phyloP scores from a whole-genome alignment of 257 asterid genomes.

The Linaria vulgaris region DNA sequence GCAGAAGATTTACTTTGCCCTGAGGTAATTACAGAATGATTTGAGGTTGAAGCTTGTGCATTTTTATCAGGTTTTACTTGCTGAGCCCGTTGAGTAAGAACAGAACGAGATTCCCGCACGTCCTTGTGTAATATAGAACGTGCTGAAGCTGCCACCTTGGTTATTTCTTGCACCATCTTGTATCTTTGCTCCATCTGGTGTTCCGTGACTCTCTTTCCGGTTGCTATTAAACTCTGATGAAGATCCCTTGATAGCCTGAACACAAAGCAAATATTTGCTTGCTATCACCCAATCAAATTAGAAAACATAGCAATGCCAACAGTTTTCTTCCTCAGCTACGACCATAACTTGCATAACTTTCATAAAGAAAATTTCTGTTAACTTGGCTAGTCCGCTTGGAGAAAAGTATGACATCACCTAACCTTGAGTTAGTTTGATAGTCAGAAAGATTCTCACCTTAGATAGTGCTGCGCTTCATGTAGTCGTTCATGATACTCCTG shows the following conservation, averaged over 20 bases:
- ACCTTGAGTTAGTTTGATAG: conserved; percentile 15
- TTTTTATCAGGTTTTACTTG: conserved; percentile 29
- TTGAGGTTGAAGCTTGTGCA: conserved; percentile 25
- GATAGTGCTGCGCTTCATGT: conserved; percentile 57
- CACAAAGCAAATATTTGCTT: conserved; percentile 17
- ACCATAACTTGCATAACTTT: not conserved
- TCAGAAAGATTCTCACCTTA: conserved; percentile 53
- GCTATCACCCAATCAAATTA: conserved; percentile 7
- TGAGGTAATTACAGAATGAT: conserved; percentile 20
- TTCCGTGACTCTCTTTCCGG: conserved; percentile 55
- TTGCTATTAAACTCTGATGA: conserved; percentile 44
- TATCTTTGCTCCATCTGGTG: conserved; percentile 50
- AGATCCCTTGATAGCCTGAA: conserved; percentile 74
- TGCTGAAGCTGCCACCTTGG: conserved; percentile 70
- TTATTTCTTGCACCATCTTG: conserved; percentile 60
- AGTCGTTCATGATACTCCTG: conserved; percentile 64
- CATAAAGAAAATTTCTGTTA: not conserved
- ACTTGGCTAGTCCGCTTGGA: not conserved
- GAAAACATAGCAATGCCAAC: not conserved
- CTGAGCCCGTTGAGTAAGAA: conserved; percentile 43
- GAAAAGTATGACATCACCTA: conserved; percentile 2
- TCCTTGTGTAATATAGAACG: conserved; percentile 75
- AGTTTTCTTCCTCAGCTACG: not conserved
- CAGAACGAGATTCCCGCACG: conserved; percentile 57
- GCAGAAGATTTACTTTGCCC: conserved; percentile 30